A percentile compares a stretch with the other conserved stretches of the same genome.
Conservation (phyloP, 306 rosid species). For the Cicer bijugum region DNA sequence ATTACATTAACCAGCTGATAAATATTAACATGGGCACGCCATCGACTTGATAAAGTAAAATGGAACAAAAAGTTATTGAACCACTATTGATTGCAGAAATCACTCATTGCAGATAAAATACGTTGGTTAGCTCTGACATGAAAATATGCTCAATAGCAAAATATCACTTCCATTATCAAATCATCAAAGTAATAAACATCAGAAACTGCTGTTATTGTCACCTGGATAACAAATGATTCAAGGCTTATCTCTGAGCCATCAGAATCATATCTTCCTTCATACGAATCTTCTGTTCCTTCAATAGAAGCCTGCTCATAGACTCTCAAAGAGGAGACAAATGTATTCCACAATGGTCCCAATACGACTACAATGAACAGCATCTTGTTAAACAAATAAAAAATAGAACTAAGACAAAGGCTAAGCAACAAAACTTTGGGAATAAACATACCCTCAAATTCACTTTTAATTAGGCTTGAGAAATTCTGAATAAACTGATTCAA, state of each 20-base stretch:
- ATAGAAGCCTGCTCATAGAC: slow-evolving; percentile 75
- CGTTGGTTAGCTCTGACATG: slow-evolving; percentile 23
- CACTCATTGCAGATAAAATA: slow-evolving; percentile 6
- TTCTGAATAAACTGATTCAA: slow-evolving; percentile 86
- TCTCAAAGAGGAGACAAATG: slow-evolving; percentile 73
- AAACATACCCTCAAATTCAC: slow-evolving; percentile 72
- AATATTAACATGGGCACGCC: background rate
- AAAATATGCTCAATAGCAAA: slow-evolving; percentile 13
- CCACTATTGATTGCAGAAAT: slow-evolving; percentile 24
- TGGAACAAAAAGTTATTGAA: slow-evolving; percentile 1
- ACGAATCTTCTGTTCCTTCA: slow-evolving; percentile 77
- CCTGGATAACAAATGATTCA: slow-evolving; percentile 93
- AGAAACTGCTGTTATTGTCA: slow-evolving; percentile 43
- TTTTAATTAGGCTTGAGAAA: slow-evolving; percentile 71
- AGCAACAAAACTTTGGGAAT: slow-evolving; percentile 22
- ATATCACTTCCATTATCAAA: slow-evolving; percentile 26
- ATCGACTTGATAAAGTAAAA: slow-evolving; percentile 27
- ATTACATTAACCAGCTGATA: background rate
- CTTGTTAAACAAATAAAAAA: slow-evolving; percentile 40
- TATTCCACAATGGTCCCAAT: slow-evolving; percentile 83
- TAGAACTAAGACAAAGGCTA: slow-evolving; percentile 33
- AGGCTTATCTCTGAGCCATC: slow-evolving; percentile 93
- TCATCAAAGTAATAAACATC: slow-evolving; percentile 28
- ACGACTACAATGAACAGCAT: slow-evolving; percentile 61
- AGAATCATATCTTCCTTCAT: slow-evolving; percentile 92